Base-by-base conservation (phyloP, 192 early-diverging fungal species). In the Coemansia pectinata region DNA sequence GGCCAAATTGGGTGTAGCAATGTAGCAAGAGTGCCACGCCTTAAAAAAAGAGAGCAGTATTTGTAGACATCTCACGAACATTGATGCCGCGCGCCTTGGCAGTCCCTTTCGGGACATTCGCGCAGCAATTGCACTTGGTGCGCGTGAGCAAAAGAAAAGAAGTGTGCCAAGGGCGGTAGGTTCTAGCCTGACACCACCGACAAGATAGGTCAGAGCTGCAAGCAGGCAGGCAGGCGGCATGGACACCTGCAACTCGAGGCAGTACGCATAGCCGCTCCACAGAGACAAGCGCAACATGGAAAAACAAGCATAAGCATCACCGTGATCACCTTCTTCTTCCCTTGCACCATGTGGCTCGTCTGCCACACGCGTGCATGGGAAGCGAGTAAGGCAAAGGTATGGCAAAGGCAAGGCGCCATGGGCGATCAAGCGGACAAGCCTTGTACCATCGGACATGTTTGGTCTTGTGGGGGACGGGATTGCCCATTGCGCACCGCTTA, bases 91-190 rank as follows among this genome's bases (percentile, higher is more conserved):
- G 55, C 59, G 59, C 59, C 34, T 61, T 36, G 33, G 59, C 59
- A 40, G 59, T 61, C 33, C 34, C 36, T 61, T 36, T 40, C 38
- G 59, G 59, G 36, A 61, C 36, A 40, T 39, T 12, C 15, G 15
- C 36, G 59, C 59, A 61, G 59, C 59, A 61, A 61, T 61, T 61
- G 59, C 59, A 61, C 19, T 23, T 17, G n/a, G 59, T 10, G 59
- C 34, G 34, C 29, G 59, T 61, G 59, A 39, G 59, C 59, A 61
- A 36, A 15, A 25, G 55, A 34, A 9, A 48, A 48, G 19, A n/a
- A 48, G 47, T n/a, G 52, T 19, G 19, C 27, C 25, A 15, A 25
- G 27, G 52, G 10, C 55, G 17, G 29, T 31, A 31, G 5, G 15
- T 23, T 5, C 12, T 15, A 29, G 59, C 36, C 36, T 38, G 29